phyloP scores from a whole-genome alignment of 345 rosid species.

The Triadica sebifera region DNA sequence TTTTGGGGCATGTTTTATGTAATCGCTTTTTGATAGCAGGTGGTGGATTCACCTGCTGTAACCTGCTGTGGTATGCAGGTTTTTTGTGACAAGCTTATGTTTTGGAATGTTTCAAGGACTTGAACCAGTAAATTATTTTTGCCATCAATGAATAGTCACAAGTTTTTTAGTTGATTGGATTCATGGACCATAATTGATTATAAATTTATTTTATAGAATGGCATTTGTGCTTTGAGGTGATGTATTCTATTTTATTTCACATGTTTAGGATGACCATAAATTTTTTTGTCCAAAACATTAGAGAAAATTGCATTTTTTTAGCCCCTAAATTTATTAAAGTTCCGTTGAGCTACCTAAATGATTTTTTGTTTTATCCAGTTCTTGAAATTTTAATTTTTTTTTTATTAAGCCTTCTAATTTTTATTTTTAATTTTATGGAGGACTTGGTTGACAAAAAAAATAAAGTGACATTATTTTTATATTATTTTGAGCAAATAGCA shows the following conservation, averaged over 20 bases:
- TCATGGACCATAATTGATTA: background rate
- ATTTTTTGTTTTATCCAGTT: too few species aligned
- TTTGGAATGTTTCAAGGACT: conserved; percentile 16
- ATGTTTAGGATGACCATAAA: background rate
- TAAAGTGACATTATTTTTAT: too few species aligned
- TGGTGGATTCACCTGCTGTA: conserved; percentile 11
- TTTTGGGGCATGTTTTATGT: background rate
- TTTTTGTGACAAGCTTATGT: background rate
- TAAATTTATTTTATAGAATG: background rate
- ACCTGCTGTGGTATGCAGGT: conserved; percentile 1
- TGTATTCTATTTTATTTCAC: background rate
- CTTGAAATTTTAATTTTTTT: too few species aligned
- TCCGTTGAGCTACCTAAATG: too few species aligned
- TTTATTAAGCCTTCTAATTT: too few species aligned
- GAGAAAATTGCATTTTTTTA: too few species aligned
- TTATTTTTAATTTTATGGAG: too few species aligned
- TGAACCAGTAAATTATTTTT: conserved; percentile 1
- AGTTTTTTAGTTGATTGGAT: background rate
- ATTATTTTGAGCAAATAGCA: too few species aligned
- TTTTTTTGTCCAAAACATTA: too few species aligned
- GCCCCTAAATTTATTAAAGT: too few species aligned
- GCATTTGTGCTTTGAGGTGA: background rate
- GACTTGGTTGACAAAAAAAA: too few species aligned
- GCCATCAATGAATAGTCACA: background rate
- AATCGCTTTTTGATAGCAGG: conserved; percentile 7